Evolutionary conservation across 306 rosid genomes (phyloP), one percentile per base, ranked within the genome.

Genomic region (Lagenaria siceraria): DNA sequence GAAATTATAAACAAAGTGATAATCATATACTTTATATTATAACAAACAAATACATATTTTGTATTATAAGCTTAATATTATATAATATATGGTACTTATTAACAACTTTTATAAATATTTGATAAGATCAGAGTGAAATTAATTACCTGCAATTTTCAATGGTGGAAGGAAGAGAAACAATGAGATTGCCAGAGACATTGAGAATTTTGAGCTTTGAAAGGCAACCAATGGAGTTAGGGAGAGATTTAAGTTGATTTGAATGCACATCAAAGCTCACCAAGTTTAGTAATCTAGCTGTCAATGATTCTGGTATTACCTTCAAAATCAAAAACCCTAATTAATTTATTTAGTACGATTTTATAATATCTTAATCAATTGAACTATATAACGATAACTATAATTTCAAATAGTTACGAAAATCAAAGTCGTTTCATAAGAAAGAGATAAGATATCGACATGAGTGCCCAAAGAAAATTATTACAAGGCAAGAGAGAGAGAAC

Each of bases 191-290:
- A 2, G 99, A 86, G 76, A 90, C 88, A 46, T 95, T 92, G 83
- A 95, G 83, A 64, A 90, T 19, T 84, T 92, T 89, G 63, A 95
- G 96, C 81, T 88, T 95, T 2, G 90, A 90, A 56, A 95, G 91
- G 80, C 99, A 95, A 0, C 97, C 99, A 10, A 95, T 88, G 46
- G 99, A 95, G 78, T 95, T 95, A 0, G 99, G 99, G 1, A 95
- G 97, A 0, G 82, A 54, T 66, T 76, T 88, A 0, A 95, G 96
- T 84, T 95, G 97, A 84, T 95, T 95, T 18, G 99, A 95, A 81
- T 78, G 99, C 56, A 95, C 92, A 18, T 95, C 99, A 76, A 95
- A 77, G 31, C 71, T 88, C 56, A 81, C 86, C 89, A 88, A 72
- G 75, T 92, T 95, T 48, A 95, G 75, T 69, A 95, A 53, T 56